Evolutionary conservation across 2,329 filamentous ascomycete species (phyloP).

Genomic region (Aureobasidium pullulans): DNA sequence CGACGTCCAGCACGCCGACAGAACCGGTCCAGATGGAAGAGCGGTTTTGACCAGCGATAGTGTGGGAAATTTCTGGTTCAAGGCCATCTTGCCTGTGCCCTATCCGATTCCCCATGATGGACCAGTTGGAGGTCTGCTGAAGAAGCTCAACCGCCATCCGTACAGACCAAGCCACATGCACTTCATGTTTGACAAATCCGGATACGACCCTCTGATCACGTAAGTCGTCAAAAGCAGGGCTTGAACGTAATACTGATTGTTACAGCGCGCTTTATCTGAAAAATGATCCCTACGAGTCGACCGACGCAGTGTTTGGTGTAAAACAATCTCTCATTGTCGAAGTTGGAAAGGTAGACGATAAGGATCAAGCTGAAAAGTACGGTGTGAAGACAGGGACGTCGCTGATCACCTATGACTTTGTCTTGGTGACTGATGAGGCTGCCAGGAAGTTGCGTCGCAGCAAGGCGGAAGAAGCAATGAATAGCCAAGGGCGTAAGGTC

Average conservation of each 20-base stretch:
- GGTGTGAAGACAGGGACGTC: neutral
- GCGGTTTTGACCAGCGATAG: slow-evolving; percentile 31
- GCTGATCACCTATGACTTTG: neutral
- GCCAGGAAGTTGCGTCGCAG: neutral
- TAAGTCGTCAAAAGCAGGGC: neutral
- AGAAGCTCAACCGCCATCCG: neutral
- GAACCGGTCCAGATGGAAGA: neutral
- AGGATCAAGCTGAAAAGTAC: neutral
- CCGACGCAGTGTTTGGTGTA: slow-evolving; percentile 5
- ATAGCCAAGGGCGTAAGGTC: neutral
- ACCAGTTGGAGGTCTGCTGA: neutral
- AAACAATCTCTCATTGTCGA: neutral
- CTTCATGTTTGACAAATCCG: slow-evolving; percentile 24
- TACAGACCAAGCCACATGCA: slow-evolving; percentile 14
- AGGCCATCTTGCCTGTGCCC: slow-evolving; percentile 19
- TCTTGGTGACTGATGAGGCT: neutral
- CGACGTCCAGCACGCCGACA: neutral
- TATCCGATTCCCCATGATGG: slow-evolving; percentile 9
- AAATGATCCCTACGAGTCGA: neutral
- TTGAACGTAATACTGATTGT: neutral
- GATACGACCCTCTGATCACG: slow-evolving; percentile 8
- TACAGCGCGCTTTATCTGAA: neutral
- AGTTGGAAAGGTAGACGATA: neutral
- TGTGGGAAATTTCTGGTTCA: slow-evolving; percentile 29
- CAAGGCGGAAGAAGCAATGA: neutral